Evolutionary conservation across 2,329 filamentous ascomycete genomes (phyloP).

Genomic region (Trichoderma pleuroti): DNA sequence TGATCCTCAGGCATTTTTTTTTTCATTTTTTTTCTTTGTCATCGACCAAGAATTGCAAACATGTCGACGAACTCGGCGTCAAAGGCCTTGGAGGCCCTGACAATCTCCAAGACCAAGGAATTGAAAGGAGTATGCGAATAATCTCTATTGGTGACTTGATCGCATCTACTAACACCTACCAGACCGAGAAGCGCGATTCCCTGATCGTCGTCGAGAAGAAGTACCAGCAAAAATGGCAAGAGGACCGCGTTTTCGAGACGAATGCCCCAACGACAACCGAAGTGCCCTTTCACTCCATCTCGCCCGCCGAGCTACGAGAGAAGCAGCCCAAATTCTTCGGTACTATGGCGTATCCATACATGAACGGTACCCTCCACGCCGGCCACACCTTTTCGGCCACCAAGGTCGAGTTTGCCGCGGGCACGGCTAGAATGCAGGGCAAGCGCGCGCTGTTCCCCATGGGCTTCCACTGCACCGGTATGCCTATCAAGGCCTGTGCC

Average conservation of each 20-base stretch:
- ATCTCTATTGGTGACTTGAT: neutral
- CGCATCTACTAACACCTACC: conserved; percentile 13
- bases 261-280: conserved; percentile 79
- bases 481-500: conserved; percentile 96
- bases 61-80: conserved; percentile 45
- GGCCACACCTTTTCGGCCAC: conserved; percentile 89
- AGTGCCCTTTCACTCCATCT: conserved; percentile 69
- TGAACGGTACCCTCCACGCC: conserved; percentile 85
- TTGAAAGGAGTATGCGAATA: conserved; percentile 54
- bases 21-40: neutral
- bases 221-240: conserved; percentile 68
- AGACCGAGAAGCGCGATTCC: conserved; percentile 84
- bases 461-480: conserved; percentile 89
- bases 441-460: conserved; percentile 84
- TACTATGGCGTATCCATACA: conserved; percentile 55
- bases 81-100: conserved; percentile 50
- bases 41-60: conserved; percentile 16
- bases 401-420: conserved; percentile 89
- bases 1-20: neutral
- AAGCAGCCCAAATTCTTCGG: conserved; percentile 91
- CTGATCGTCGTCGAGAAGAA: conserved; percentile 84
- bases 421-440: conserved; percentile 86
- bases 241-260: conserved; percentile 67
- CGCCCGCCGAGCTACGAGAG: conserved; percentile 69
- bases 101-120: conserved; percentile 58